A percentile compares a stretch with the other conserved stretches of the same genome.
phyloP scores from a whole-genome alignment of 106 monocot species.

The Dendrobium chrysotoxum region DNA sequence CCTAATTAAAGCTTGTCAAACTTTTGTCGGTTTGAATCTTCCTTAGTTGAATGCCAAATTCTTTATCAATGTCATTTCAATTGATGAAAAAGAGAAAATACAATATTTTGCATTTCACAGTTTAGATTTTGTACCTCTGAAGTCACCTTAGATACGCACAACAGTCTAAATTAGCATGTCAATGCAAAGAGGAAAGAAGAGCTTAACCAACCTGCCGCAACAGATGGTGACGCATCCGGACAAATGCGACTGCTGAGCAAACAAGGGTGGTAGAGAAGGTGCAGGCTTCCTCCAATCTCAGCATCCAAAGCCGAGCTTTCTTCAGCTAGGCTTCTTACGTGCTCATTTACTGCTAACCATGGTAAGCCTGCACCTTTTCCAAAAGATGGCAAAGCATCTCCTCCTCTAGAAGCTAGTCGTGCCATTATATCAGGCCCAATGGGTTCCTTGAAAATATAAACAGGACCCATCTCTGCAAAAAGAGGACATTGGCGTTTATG shows the following conservation, averaged over 20 bases:
- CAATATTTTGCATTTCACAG: background rate
- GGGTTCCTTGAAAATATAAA: conserved; percentile 95
- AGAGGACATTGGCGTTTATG: conserved; percentile 71
- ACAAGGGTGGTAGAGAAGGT: conserved; percentile 86
- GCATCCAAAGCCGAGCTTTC: conserved; percentile 66
- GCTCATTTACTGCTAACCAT: conserved; percentile 50
- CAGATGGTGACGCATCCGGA: conserved; percentile 91
- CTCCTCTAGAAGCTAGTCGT: conserved; percentile 67
- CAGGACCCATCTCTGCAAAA: conserved; percentile 93
- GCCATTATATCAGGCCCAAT: conserved; percentile 79
- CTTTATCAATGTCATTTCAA: background rate
- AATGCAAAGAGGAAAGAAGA: background rate
- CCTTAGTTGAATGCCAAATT: background rate
- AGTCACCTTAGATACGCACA: background rate
- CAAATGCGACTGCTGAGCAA: conserved; percentile 73
- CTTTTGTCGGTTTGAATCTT: background rate
- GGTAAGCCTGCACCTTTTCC: conserved; percentile 69
- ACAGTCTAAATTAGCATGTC: background rate
- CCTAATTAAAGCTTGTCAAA: background rate
- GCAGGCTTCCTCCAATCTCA: conserved; percentile 66
- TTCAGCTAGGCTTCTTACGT: conserved; percentile 60
- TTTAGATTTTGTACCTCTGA: background rate
- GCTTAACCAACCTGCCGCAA: conserved; percentile 65
- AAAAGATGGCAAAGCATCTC: conserved; percentile 78
- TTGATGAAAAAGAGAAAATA: background rate